These are phyloP conservation scores for Jamesozyma jinghongensis DNA, from an alignment of 805 yeast species.

Conservation along the genomic window DNA sequence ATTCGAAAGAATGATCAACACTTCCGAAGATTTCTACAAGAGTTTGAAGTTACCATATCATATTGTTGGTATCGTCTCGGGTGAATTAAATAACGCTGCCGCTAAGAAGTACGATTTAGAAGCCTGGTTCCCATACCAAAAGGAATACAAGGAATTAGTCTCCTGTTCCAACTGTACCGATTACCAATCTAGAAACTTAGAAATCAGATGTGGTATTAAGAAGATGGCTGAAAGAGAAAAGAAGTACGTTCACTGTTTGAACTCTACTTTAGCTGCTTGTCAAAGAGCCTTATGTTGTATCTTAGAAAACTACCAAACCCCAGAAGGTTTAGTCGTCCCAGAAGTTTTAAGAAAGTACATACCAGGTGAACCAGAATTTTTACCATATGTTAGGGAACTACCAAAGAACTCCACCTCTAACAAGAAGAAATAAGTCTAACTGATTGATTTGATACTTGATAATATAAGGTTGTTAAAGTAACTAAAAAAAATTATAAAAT, in stretches of 20 bases:
- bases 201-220: slow-evolving; percentile 97
- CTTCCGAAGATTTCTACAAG: slow-evolving; percentile 88
- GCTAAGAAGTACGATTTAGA: slow-evolving; percentile 98
- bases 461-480: too few species aligned
- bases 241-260: slow-evolving; percentile 97
- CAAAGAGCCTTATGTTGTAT: slow-evolving; percentile 97
- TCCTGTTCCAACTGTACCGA: slow-evolving; percentile 99
- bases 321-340: slow-evolving; percentile 87
- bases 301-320: slow-evolving; percentile 95
- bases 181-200: slow-evolving; percentile 96
- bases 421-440: slow-evolving; percentile 30
- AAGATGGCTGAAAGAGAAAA: slow-evolving; percentile 90
- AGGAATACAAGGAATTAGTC: slow-evolving; percentile 95
- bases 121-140: slow-evolving; percentile 99
- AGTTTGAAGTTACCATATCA: slow-evolving; percentile 90
- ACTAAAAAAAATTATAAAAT: too few species aligned
- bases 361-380: slow-evolving; percentile 97
- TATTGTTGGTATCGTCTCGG: slow-evolving; percentile 96
- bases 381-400: slow-evolving; percentile 81
- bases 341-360: slow-evolving; percentile 92
- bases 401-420: slow-evolving; percentile 89
- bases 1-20: slow-evolving; percentile 89
- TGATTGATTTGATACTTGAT: neutral
- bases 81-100: slow-evolving; percentile 97
- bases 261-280: slow-evolving; percentile 95